phyloP scores from a whole-genome alignment of 1,139 yeast species.

The Suhomyces ambrosiae region DNA sequence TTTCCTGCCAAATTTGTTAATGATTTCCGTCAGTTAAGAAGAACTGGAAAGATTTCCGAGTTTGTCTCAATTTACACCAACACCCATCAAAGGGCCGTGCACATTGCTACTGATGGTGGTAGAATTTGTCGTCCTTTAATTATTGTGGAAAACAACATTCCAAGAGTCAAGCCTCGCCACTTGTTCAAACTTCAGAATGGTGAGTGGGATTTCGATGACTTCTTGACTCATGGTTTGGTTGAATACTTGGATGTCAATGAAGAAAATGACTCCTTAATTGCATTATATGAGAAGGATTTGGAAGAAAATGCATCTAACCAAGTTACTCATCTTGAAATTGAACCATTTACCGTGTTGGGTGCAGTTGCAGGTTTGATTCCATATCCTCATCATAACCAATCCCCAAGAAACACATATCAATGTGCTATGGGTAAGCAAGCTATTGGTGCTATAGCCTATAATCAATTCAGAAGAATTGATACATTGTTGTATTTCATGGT shows the following conservation, averaged over 20 bases:
- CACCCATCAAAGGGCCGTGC: slow-evolving; percentile 88
- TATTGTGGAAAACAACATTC: slow-evolving; percentile 70
- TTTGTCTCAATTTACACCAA: slow-evolving; percentile 90
- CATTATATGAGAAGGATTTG: slow-evolving; percentile 71
- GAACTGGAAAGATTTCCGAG: slow-evolving; percentile 84
- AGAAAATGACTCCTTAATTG: slow-evolving; percentile 93
- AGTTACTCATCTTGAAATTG: slow-evolving; percentile 92
- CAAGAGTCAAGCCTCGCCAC: slow-evolving; percentile 75
- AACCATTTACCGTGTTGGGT: slow-evolving; percentile 93
- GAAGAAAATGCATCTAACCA: slow-evolving; percentile 29
- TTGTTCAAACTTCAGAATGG: slow-evolving; percentile 63
- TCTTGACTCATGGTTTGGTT: slow-evolving; percentile 80
- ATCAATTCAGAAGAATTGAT: slow-evolving; percentile 93
- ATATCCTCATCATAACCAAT: slow-evolving; percentile 99
- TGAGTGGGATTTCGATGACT: slow-evolving; percentile 84
- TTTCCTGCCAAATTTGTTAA: slow-evolving; percentile 80
- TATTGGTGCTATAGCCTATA: slow-evolving; percentile 97
- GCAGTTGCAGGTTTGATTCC: slow-evolving; percentile 99
- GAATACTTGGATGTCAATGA: slow-evolving; percentile 97
- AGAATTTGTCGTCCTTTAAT: slow-evolving; percentile 96
- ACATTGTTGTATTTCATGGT: slow-evolving; percentile 93
- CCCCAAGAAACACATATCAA: slow-evolving; percentile 98
- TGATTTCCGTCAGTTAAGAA: slow-evolving; percentile 76
- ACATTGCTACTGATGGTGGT: slow-evolving; percentile 98
- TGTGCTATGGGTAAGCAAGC: slow-evolving; percentile 99